A percentile compares a stretch with the other conserved stretches of the same genome.
phyloP scores from a whole-genome alignment of 1,139 yeast genomes.

The Yamadazyma atmosphaerica region DNA sequence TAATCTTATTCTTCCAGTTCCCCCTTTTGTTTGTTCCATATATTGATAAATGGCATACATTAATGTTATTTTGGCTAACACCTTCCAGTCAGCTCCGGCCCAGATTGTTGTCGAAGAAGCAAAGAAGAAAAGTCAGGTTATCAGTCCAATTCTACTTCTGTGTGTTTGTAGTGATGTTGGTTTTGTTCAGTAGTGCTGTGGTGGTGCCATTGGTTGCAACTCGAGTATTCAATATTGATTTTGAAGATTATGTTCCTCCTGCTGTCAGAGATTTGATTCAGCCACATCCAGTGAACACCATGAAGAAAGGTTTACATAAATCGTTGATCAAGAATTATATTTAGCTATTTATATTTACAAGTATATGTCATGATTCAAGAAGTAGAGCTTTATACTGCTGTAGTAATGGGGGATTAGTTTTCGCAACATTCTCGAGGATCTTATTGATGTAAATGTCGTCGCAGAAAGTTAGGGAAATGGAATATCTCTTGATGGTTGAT shows the following conservation, averaged over 20 bases:
- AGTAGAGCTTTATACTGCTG: constrained; percentile 6
- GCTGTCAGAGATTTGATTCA: constrained; percentile 37
- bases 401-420: constrained; percentile 8
- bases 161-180: constrained; percentile 41
- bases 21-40: constrained; percentile 58
- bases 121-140: constrained; percentile 26
- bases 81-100: constrained; percentile 57
- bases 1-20: constrained; percentile 48
- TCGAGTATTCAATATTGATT: constrained; percentile 33
- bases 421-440: constrained; percentile 14
- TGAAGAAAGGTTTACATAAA: constrained; percentile 40
- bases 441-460: constrained; percentile 11
- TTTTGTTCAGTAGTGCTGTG: constrained; percentile 35
- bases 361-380: neutral
- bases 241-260: constrained; percentile 38
- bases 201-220: constrained; percentile 41
- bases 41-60: constrained; percentile 73
- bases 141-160: constrained; percentile 35
- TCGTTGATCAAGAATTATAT: constrained; percentile 14
- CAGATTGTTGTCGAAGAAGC: constrained; percentile 35
- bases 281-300: constrained; percentile 30
- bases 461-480: constrained; percentile 24
- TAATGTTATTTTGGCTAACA: constrained; percentile 77
- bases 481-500: constrained; percentile 25
- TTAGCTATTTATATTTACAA: constrained; percentile 3